Evolutionary conservation across 768 basidiomycete species (phyloP).

Genomic region (Auricularia sp.): DNA sequence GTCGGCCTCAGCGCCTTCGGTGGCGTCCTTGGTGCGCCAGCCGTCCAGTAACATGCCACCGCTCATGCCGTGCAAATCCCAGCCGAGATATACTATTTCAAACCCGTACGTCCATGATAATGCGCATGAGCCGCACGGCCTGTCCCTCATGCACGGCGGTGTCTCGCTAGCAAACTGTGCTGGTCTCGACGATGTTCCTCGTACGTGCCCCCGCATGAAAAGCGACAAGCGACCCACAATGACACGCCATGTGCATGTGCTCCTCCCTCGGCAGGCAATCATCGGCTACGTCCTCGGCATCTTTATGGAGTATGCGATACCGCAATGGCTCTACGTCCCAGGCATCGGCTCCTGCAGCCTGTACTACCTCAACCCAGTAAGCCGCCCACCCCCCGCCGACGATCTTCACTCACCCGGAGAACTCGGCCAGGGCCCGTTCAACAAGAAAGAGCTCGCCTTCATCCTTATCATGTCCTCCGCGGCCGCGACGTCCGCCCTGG

Average conservation of each 20-base stretch:
- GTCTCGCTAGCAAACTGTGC: conserved; percentile 35
- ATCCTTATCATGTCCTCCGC: conserved; percentile 49
- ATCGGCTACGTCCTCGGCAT: conserved; percentile 42
- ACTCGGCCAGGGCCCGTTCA: conserved; percentile 31
- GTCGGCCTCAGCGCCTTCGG: conserved; percentile 46
- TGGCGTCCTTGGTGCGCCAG: conserved; percentile 26
- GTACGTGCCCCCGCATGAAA: background rate
- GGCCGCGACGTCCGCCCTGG: conserved; percentile 42
- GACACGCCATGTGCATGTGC: no score
- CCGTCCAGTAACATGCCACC: conserved; percentile 19
- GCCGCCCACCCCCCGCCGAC: conserved; percentile 12
- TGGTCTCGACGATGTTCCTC: conserved; percentile 44
- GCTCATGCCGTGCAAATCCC: conserved; percentile 13
- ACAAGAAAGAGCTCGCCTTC: conserved; percentile 50
- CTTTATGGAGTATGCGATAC: conserved; percentile 35
- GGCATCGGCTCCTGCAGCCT: background rate
- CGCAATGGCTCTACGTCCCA: conserved; percentile 31
- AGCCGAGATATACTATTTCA: conserved; percentile 55
- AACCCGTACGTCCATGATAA: conserved; percentile 29
- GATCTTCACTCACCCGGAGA: background rate
- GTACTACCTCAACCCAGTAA: conserved; percentile 40
- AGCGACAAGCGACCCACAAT: background rate
- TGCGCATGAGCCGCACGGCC: background rate
- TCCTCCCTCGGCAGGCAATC: conserved; percentile 20
- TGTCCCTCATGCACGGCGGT: background rate